phyloP scores from a whole-genome alignment of 1,139 yeast species.

The Debaryomyces robertsiae region DNA sequence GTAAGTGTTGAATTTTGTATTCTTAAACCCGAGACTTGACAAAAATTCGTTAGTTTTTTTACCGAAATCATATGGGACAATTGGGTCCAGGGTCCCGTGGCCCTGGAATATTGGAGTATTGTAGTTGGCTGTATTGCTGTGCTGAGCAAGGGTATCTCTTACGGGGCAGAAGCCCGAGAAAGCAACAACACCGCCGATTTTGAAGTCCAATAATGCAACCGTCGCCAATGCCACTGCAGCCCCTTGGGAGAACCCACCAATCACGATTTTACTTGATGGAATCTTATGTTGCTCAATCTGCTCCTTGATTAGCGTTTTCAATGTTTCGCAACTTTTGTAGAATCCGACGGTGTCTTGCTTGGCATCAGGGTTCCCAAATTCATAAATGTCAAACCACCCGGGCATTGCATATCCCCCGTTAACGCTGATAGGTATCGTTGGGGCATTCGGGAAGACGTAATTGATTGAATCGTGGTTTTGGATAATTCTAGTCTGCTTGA shows the following conservation, averaged over 20 bases:
- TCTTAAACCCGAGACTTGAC: slow-evolving; percentile 51
- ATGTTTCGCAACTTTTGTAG: slow-evolving; percentile 52
- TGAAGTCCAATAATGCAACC: slow-evolving; percentile 47
- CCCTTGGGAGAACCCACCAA: slow-evolving; percentile 97
- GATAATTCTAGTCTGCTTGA: slow-evolving; percentile 44
- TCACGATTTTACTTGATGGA: slow-evolving; percentile 67
- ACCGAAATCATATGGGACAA: slow-evolving; percentile 57
- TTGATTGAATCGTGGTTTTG: slow-evolving; percentile 60
- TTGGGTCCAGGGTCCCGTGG: slow-evolving; percentile 80
- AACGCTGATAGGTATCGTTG: slow-evolving; percentile 64
- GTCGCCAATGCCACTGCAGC: slow-evolving; percentile 76
- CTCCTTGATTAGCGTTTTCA: slow-evolving; percentile 59
- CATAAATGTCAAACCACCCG: slow-evolving; percentile 83
- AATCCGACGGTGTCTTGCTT: slow-evolving; percentile 68
- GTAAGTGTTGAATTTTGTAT: slow-evolving; percentile 61
- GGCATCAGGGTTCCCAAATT: slow-evolving; percentile 50
- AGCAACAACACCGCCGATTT: slow-evolving; percentile 77
- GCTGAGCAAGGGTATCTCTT: slow-evolving; percentile 37
- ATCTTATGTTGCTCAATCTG: slow-evolving; percentile 63
- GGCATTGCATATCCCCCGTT: slow-evolving; percentile 74
- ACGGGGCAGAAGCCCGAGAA: slow-evolving; percentile 80
- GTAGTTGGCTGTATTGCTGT: slow-evolving; percentile 41
- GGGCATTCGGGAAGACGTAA: slow-evolving; percentile 90
- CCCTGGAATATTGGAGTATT: slow-evolving; percentile 84
- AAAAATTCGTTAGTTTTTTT: slow-evolving; percentile 49